Conservation (phyloP, 192 early-diverging fungal genomes). For the Spinellus fusiger region DNA sequence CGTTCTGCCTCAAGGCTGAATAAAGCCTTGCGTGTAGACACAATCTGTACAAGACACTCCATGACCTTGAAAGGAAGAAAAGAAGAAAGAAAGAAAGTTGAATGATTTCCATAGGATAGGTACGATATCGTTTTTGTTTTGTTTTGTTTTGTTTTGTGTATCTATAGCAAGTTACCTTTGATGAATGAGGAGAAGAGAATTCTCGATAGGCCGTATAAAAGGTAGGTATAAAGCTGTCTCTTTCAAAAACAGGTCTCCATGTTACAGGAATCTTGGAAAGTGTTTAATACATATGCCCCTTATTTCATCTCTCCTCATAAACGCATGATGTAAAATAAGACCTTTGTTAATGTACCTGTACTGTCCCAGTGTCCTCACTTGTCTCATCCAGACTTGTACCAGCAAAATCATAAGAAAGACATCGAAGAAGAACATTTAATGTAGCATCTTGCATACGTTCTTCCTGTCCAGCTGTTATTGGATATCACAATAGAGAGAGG, state of each 20-base stretch:
- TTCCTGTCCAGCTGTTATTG: slow-evolving; percentile 30
- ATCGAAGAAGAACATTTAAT: slow-evolving; percentile 58
- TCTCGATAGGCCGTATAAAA: slow-evolving; percentile 64
- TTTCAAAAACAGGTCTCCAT: slow-evolving; percentile 74
- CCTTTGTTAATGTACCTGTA: slow-evolving; percentile 40
- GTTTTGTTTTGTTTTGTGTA: neutral
- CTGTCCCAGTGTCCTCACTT: slow-evolving; percentile 65
- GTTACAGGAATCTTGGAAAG: slow-evolving; percentile 62
- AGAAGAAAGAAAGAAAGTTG: too few species aligned
- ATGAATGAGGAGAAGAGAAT: slow-evolving; percentile 49
- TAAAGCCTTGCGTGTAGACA: slow-evolving; percentile 78
- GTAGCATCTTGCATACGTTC: slow-evolving; percentile 39
- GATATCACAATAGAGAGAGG: too few species aligned
- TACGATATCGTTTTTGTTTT: too few species aligned
- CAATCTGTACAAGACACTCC: slow-evolving; percentile 74
- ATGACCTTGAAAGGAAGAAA: too few species aligned
- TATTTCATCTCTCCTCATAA: too few species aligned
- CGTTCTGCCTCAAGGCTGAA: slow-evolving; percentile 76
- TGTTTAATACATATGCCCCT: neutral
- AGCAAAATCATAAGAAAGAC: slow-evolving; percentile 79
- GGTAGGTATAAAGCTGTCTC: slow-evolving; percentile 61
- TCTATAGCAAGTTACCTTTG: slow-evolving; percentile 30
- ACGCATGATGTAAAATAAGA: too few species aligned
- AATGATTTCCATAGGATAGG: too few species aligned
- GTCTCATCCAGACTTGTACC: slow-evolving; percentile 74